A percentile compares a stretch with the other conserved stretches of the same genome.
Conservation (phyloP, 2,329 filamentous ascomycete genomes). For the Botryotinia convoluta region DNA sequence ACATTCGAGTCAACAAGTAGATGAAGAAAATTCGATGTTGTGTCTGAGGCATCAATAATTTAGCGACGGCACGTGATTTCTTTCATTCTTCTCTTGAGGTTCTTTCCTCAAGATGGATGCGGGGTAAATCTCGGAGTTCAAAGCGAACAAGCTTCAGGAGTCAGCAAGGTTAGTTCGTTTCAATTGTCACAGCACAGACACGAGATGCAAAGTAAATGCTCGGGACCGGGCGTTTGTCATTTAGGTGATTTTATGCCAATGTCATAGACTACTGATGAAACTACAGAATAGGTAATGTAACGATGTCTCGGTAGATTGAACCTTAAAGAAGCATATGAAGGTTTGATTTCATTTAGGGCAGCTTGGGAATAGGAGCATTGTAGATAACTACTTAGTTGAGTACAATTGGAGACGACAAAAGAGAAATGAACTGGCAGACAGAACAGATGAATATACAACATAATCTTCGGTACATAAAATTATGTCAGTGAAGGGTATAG, state of each 20-base stretch:
- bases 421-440: neutral
- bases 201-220: neutral
- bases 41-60: neutral
- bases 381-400: neutral
- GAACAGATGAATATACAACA: neutral
- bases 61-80: neutral
- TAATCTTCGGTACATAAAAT: neutral
- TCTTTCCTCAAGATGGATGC: neutral
- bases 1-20: neutral
- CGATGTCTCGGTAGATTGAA: neutral
- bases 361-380: neutral
- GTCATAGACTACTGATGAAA: neutral
- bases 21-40: neutral
- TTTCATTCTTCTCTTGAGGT: neutral
- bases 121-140: neutral
- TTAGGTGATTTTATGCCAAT: neutral
- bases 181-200: neutral
- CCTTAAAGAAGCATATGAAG: neutral
- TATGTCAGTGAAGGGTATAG: neutral
- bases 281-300: neutral
- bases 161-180: neutral
- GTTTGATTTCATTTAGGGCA: neutral
- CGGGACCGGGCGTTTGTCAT: neutral
- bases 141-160: neutral
- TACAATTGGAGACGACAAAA: neutral